phyloP scores from a whole-genome alignment of 805 yeast genomes.

The Suhomyces canberraensis region DNA sequence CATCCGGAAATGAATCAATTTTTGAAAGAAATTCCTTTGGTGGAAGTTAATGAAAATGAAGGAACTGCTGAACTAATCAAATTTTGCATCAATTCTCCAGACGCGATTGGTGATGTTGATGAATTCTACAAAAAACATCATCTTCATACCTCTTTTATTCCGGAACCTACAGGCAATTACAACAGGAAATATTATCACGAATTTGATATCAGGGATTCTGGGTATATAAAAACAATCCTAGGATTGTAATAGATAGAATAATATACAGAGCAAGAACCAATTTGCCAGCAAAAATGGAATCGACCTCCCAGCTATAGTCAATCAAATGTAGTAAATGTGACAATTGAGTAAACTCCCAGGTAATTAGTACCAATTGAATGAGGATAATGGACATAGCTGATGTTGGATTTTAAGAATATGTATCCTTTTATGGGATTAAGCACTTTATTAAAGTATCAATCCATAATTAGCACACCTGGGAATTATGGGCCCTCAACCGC shows the following conservation, averaged over 20 bases:
- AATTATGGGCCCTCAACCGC: slow-evolving; percentile 30
- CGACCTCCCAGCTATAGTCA: no score
- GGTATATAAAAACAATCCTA: slow-evolving; percentile 12
- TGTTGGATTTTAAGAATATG: no score
- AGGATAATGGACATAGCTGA: no score
- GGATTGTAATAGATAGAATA: background rate
- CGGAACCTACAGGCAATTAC: slow-evolving; percentile 1
- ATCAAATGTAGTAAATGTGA: no score
- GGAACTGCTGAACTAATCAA: slow-evolving; percentile 8
- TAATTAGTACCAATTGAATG: no score
- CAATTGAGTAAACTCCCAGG: no score
- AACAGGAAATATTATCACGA: slow-evolving; percentile 18
- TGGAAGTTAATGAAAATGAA: slow-evolving; percentile 10
- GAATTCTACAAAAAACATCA: background rate
- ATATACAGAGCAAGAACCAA: background rate
- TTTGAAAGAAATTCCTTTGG: slow-evolving; percentile 14
- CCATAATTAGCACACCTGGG: no score
- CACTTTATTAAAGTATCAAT: no score
- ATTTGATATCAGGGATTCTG: slow-evolving; percentile 25
- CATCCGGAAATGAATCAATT: slow-evolving; percentile 7
- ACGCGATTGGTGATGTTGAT: background rate
- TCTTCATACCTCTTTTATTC: background rate
- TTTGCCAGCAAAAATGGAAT: slow-evolving; percentile 1
- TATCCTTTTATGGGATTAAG: no score
- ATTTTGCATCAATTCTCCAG: background rate